phyloP scores from a whole-genome alignment of 345 rosid species.

The Syzygium aromaticum region DNA sequence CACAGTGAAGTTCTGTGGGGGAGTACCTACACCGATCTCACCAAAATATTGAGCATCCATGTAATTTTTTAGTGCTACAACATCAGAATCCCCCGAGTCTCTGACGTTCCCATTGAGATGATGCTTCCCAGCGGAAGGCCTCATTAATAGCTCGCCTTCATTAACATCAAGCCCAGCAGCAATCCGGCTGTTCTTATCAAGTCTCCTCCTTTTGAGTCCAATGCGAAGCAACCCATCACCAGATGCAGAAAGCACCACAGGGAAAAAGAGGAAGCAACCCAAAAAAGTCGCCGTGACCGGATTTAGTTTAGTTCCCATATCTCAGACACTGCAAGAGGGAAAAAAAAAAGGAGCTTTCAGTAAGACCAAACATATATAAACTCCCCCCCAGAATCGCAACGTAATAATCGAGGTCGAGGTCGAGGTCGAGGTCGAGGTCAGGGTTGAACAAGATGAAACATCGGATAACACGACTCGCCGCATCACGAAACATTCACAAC shows the following conservation, averaged over 20 bases:
- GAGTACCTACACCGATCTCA: constrained; percentile 83
- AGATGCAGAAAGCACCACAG: constrained; percentile 25
- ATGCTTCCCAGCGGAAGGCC: constrained; percentile 34
- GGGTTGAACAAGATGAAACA: background rate
- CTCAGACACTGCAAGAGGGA: background rate
- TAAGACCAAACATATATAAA: background rate
- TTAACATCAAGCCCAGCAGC: constrained; percentile 45
- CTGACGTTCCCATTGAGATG: constrained; percentile 23
- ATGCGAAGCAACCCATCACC: constrained; percentile 43
- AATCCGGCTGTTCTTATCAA: constrained; percentile 39
- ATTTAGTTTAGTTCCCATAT: constrained; percentile 27
- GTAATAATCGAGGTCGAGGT: background rate
- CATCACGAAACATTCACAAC: background rate
- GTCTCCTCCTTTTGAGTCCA: constrained; percentile 62
- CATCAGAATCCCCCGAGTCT: constrained; percentile 50
- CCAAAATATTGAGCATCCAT: constrained; percentile 96
- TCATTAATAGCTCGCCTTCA: constrained; percentile 30
- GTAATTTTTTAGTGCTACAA: constrained; percentile 65
- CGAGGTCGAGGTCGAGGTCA: too few relatives aligned
- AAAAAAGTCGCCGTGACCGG: constrained; percentile 11
- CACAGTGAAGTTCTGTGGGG: constrained; percentile 84
- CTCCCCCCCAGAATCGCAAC: background rate
- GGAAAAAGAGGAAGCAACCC: constrained; percentile 35
- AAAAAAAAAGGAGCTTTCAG: background rate
- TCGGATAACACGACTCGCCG: background rate